phyloP scores from a whole-genome alignment of 108 stramenopile genomes.

The Stephanodiscus minutulus region DNA sequence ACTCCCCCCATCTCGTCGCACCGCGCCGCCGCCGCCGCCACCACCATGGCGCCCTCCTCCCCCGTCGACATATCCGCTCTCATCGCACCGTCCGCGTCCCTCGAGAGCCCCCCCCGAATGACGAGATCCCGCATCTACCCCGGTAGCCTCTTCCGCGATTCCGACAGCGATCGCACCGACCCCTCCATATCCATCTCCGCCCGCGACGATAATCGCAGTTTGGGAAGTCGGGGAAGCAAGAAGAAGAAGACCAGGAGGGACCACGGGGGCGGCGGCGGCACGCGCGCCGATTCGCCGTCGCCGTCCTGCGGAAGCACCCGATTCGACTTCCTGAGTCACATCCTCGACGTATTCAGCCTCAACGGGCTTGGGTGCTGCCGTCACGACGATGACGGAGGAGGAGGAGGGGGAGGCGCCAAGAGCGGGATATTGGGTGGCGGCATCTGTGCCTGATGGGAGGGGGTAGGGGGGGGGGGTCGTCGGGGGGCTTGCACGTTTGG shows the following conservation, averaged over 20 bases:
- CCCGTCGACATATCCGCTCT: no score
- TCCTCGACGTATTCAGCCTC: conserved; percentile 11
- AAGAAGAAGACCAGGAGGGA: not conserved
- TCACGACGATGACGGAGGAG: no score
- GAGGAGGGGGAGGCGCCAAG: no score
- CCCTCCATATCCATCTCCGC: no score
- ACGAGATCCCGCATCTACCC: conserved; percentile 2
- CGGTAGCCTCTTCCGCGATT: conserved; percentile 4
- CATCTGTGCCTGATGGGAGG: not conserved
- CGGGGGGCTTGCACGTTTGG: no score
- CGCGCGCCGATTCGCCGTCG: not conserved
- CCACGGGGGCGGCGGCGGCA: not conserved
- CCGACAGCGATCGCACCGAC: not conserved
- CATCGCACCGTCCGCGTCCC: no score
- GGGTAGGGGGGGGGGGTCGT: no score
- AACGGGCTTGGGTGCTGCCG: conserved; percentile 9
- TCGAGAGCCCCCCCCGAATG: conserved; percentile 12
- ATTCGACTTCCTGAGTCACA: not conserved
- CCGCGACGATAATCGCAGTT: not conserved
- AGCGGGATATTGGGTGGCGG: not conserved
- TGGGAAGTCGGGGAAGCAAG: not conserved
- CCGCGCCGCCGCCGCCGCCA: not conserved
- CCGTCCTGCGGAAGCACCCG: not conserved
- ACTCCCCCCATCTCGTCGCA: not conserved
- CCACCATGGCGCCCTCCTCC: no score